Evolutionary conservation across 2,329 filamentous ascomycete genomes (phyloP).

Genomic region (Mariannaea sp.): DNA sequence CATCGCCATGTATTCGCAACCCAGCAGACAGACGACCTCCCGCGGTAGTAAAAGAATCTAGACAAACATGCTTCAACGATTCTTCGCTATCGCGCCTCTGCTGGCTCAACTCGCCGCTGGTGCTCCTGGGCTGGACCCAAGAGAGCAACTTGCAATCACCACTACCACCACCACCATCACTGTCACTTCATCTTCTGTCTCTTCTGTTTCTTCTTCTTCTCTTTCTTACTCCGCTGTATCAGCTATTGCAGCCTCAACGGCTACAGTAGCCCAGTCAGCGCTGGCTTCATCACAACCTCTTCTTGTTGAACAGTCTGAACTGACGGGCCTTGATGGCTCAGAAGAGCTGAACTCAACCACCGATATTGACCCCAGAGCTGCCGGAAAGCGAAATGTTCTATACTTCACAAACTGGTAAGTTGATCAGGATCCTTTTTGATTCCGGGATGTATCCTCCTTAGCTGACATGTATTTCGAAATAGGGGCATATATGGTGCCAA

Average conservation of each 20-base stretch:
- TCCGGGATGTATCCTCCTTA: too few relatives aligned
- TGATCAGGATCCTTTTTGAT: neutral
- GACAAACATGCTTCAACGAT: constrained; percentile 30
- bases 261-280: neutral
- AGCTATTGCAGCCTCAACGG: too few relatives aligned
- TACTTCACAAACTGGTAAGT: constrained; percentile 62
- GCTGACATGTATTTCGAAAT: constrained; percentile 42
- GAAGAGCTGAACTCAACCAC: neutral
- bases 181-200: too few relatives aligned
- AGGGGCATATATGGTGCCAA: constrained; percentile 71
- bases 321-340: neutral
- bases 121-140: constrained; percentile 27
- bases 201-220: too few relatives aligned
- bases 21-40: too few relatives aligned
- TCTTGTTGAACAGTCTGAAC: neutral
- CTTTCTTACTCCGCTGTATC: too few relatives aligned
- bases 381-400: constrained; percentile 46
- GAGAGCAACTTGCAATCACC: too few relatives aligned
- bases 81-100: constrained; percentile 33
- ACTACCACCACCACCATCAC: too few relatives aligned
- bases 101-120: constrained; percentile 34
- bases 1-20: too few relatives aligned
- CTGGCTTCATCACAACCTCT: neutral
- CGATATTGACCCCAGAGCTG: constrained; percentile 23
- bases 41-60: constrained; percentile 4